Base-by-base conservation (phyloP, 2,329 filamentous ascomycete genomes). In the Aspergillus quadrilineatus region DNA sequence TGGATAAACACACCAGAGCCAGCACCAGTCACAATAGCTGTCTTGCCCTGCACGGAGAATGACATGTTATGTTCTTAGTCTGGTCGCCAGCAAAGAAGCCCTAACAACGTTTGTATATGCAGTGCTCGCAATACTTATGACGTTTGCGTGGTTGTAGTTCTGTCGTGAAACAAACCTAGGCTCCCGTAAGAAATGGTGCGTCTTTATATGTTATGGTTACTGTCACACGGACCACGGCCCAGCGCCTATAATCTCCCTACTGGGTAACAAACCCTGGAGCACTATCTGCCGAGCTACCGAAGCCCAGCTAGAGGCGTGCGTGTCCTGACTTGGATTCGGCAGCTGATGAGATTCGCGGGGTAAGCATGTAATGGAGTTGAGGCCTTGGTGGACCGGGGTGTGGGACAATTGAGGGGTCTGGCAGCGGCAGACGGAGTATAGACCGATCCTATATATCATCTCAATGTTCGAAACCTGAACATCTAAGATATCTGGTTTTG, bases 1-100 rank as follows among this genome's bases (percentile, higher is more conserved):
- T 39, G 32, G 30, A 36, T 50, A 14, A 47, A 66, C 68, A 58
- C 67, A 78, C 80, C 81, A 46, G 80, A 82, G 28, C 81, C 81
- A 39, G 79, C 81, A 32, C 81, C 81, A 9, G 81, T 84, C 30
- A 84, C 71, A 46, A 84, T 80, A 10, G 81, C 81, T 10, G 79
- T 77, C 64, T 77, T 79, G 50, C 75, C 76, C 50, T 73, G 63
- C 17, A 81, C 74, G 12, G 72, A 71, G 53, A 70, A 60, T 28
- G 73, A 69, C 74, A 77, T 76, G 6, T 43, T 61, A 12, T 42
- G n/a, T 42, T 42, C 17, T 9, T 17, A 12, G 39, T 7, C 15
- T 17, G 39, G n/a, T 17, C 8, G 39, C 8, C 34, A 8, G 34
- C 14, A 36, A 8, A 36, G 17, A 8, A 3, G 44, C 12, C 9